Evolutionary conservation across 2,329 filamentous ascomycete species (phyloP).

Genomic region (Paramyrothecium sp.): DNA sequence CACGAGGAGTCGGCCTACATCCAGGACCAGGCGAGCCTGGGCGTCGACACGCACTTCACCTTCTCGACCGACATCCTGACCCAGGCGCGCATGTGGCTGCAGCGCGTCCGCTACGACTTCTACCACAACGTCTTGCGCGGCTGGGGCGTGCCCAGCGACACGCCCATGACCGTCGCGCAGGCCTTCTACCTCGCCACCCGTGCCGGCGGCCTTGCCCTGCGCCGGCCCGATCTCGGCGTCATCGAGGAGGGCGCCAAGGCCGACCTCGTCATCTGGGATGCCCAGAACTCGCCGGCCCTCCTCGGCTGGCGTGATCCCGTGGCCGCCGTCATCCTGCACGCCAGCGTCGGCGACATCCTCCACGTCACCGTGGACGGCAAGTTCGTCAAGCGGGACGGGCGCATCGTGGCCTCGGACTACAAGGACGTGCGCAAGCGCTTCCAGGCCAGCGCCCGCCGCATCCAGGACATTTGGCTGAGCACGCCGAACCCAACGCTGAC

Average conservation of each 20-base stretch:
- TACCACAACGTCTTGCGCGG: conserved; percentile 35
- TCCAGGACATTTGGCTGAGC: conserved; percentile 23
- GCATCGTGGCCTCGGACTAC: conserved; percentile 28
- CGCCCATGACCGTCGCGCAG: conserved; percentile 52
- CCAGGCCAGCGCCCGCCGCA: conserved; percentile 27
- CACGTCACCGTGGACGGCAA: conserved; percentile 49
- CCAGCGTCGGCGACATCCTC: conserved; percentile 49
- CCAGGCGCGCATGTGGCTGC: conserved; percentile 55
- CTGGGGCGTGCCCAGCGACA: conserved; percentile 43
- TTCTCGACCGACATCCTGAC: conserved; percentile 49
- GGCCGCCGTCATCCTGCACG: conserved; percentile 54
- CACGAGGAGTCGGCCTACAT: conserved; percentile 41
- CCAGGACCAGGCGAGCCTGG: conserved; percentile 50
- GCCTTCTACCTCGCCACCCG: conserved; percentile 56
- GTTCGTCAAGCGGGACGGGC: conserved; percentile 45
- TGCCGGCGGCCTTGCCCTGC: conserved; percentile 48
- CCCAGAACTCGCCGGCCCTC: conserved; percentile 41
- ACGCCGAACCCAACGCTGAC: conserved; percentile 22
- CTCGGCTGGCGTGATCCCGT: conserved; percentile 56
- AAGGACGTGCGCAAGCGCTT: conserved; percentile 26
- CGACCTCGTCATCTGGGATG: conserved; percentile 53
- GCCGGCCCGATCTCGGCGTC: conserved; percentile 49
- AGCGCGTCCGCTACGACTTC: conserved; percentile 36
- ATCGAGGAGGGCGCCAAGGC: conserved; percentile 49
- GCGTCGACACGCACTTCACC: conserved; percentile 54